Base-by-base conservation (phyloP, 371 early-diverging fungal genomes). In the Mucor mucedo region DNA sequence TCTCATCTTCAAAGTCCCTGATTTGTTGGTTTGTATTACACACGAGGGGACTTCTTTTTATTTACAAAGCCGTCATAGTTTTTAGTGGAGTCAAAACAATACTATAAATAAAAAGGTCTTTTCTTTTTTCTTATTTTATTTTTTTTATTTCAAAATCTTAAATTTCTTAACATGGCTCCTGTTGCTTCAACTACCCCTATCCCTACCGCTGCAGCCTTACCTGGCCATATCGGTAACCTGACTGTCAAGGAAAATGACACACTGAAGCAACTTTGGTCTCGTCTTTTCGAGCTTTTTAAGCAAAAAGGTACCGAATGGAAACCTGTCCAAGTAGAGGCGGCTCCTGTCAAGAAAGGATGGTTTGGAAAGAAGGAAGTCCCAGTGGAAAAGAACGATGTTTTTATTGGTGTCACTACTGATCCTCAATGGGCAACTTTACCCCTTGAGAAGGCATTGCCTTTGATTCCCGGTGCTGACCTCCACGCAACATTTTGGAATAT, bases 221-320 rank as follows among this genome's bases (percentile, higher is more conserved):
- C 78, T 11, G 82, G 80, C 10, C 75, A 70, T 58, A 73, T 79
- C 57, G 79, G 79, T 45, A 74, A 81, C 50, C 69, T 89, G 50
- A 77, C 84, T 14, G 71, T 77, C 13, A 66, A 74, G 33, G 84
- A 89, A 67, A 76, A 71, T 29, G 78, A 76, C 21, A 56, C 70
- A 57, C 73, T 89, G 33, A 83, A 85, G 57, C 70, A 87, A 55
- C 42, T 88, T 53, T 89, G 87, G 86, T 60, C 57, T 29, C 75
- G 72, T 53, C 62, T 87, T 30, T 77, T 84, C 38, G 73, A 78
- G 42, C 75, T 83, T 71, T 75, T 77, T 60, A 78, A 81, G 55
- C 76, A 75, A 65, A 74, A 73, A 11, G 73, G 77, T 47, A 68
- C 61, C 21, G 63, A 69, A 27, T 64, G 69, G 38, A 65, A 55